These are phyloP conservation scores for Linnemannia schmuckeri DNA, from an alignment of 192 early-diverging fungal genomes.

Conservation along the genomic window DNA sequence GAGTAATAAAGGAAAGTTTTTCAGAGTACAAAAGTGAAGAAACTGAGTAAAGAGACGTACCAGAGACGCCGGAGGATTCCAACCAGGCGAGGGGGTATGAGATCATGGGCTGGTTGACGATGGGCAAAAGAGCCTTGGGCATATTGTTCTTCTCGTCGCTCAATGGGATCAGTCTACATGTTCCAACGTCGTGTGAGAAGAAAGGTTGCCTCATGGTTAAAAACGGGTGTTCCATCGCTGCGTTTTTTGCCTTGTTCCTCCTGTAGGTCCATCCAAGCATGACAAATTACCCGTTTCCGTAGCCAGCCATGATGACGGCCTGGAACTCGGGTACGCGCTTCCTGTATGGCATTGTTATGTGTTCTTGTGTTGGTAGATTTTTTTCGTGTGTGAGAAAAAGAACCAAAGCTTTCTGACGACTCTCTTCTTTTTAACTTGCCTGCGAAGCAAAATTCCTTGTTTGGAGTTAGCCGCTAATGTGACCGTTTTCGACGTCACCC, in stretches of 20 bases:
- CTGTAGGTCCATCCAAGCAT: not conserved
- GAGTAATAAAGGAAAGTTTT: too few species aligned
- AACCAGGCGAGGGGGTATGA: slow-evolving; percentile 95
- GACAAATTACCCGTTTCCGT: slow-evolving; percentile 69
- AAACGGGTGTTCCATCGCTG: not conserved
- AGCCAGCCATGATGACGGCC: slow-evolving; percentile 75
- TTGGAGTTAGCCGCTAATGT: not conserved
- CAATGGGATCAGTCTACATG: slow-evolving; percentile 77
- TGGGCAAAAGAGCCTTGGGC: slow-evolving; percentile 95
- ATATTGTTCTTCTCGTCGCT: slow-evolving; percentile 79
- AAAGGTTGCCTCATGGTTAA: not conserved
- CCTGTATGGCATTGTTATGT: slow-evolving; percentile 39
- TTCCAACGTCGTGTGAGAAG: not conserved
- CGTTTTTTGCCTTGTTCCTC: not conserved
- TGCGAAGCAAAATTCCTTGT: not conserved
- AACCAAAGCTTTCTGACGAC: not conserved
- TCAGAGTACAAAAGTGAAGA: not conserved
- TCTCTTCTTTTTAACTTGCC: not conserved
- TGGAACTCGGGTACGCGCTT: slow-evolving; percentile 72
- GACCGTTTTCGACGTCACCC: not conserved
- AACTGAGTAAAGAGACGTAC: slow-evolving; percentile 11
- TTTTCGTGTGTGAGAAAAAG: not conserved
- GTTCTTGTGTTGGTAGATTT: not conserved
- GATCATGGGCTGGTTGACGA: slow-evolving; percentile 96
- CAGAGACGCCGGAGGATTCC: slow-evolving; percentile 81